Percentiles rank a stretch among this genome's conserved stretches.
phyloP scores from a whole-genome alignment of 2,329 filamentous ascomycete genomes.

The Epichloe festucae region DNA sequence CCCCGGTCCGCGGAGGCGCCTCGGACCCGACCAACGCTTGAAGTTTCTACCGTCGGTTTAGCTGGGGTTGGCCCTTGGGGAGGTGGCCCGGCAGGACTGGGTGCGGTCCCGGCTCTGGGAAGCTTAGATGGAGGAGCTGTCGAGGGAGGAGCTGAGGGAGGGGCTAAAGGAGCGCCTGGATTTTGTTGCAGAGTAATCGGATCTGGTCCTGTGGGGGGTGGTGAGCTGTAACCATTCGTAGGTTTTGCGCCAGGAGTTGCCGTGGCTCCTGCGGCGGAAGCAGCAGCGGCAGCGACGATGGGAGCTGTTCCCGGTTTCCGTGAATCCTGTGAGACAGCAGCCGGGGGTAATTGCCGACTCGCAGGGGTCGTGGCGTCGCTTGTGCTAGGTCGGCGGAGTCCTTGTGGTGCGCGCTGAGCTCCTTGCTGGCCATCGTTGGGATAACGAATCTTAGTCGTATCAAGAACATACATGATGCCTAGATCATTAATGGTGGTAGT shows the following conservation, averaged over 20 bases:
- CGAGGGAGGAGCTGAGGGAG: conserved; percentile 5
- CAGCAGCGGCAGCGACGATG: neutral
- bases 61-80: conserved; percentile 40
- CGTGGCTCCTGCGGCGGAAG: neutral
- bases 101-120: conserved; percentile 15
- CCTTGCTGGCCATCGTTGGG: conserved; percentile 54
- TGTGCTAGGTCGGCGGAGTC: conserved; percentile 28
- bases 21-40: conserved; percentile 29
- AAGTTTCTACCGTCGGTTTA: conserved; percentile 31
- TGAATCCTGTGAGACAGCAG: neutral
- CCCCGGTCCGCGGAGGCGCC: conserved; percentile 37
- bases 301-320: conserved; percentile 1
- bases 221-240: conserved; percentile 28
- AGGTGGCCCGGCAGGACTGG: conserved; percentile 35
- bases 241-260: conserved; percentile 20
- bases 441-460: conserved; percentile 93
- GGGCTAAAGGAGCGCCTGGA: conserved; percentile 11
- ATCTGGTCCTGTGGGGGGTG: conserved; percentile 28
- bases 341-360: conserved; percentile 24
- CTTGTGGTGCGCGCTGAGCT: conserved; percentile 26
- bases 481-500: conserved; percentile 71
- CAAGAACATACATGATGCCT: conserved; percentile 78
- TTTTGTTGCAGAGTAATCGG: conserved; percentile 19
- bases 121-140: conserved; percentile 24
- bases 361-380: conserved; percentile 18